Evolutionary conservation across 176 grass and related monocot genomes (phyloP).

Genomic region (Eragrostis curvula): DNA sequence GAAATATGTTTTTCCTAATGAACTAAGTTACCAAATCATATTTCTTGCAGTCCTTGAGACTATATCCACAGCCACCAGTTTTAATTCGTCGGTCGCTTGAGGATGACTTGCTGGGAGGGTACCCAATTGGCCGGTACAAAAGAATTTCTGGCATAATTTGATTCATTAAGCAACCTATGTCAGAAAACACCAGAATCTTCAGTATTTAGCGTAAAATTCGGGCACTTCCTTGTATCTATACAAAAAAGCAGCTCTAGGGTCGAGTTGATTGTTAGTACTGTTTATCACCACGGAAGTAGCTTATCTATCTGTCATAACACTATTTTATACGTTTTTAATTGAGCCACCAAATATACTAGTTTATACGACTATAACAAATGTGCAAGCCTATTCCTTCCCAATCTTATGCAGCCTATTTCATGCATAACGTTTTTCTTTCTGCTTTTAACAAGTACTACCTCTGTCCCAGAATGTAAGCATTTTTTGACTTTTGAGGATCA

Average conservation of each 20-base stretch:
- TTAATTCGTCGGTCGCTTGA: conserved; percentile 91
- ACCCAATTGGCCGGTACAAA: conserved; percentile 89
- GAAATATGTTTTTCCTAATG: not conserved
- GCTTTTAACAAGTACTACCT: too few relatives aligned
- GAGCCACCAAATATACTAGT: not conserved
- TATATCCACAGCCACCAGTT: conserved; percentile 94
- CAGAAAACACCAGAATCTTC: not conserved
- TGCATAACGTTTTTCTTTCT: not conserved
- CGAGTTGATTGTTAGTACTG: not conserved
- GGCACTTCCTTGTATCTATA: not conserved
- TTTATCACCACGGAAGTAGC: not conserved
- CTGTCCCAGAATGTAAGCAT: too few relatives aligned
- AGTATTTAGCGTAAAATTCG: conserved; percentile 1
- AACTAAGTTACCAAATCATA: not conserved
- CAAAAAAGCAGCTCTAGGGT: not conserved
- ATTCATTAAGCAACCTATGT: not conserved
- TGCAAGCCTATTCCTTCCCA: not conserved
- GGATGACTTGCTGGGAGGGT: conserved; percentile 83
- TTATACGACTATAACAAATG: not conserved
- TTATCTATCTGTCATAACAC: too few relatives aligned
- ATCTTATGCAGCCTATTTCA: not conserved
- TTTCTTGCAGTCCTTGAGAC: conserved; percentile 86
- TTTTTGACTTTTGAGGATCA: too few relatives aligned
- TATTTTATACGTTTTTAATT: too few relatives aligned
- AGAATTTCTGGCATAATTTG: not conserved